These are phyloP conservation scores for Fraxinus anomala DNA, from an alignment of 257 asterid species.

Conservation along the genomic window DNA sequence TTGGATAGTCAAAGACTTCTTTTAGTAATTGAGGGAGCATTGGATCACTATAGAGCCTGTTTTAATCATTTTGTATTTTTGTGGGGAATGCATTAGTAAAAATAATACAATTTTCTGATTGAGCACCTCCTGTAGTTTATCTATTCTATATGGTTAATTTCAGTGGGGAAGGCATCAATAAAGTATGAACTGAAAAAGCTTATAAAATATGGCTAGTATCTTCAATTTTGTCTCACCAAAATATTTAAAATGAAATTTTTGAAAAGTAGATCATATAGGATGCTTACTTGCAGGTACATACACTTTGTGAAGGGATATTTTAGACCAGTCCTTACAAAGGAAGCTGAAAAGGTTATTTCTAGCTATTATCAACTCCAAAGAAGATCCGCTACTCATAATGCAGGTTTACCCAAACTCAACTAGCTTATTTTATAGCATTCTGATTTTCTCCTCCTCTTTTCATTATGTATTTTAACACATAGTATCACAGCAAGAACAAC, in stretches of 20 bases:
- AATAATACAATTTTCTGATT: background rate
- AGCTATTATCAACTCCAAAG: conserved; percentile 98
- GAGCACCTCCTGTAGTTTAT: background rate
- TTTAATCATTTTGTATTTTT: background rate
- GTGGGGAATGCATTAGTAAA: background rate
- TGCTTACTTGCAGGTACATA: conserved; percentile 62
- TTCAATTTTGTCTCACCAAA: background rate
- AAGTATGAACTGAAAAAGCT: background rate
- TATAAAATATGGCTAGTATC: background rate
- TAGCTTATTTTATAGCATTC: conserved; percentile 13
- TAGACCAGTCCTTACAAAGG: conserved; percentile 88
- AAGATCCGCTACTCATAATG: conserved; percentile 93
- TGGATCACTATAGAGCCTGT: no score
- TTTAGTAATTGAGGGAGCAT: background rate
- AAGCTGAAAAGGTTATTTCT: conserved; percentile 89
- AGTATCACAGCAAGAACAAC: conserved; percentile 86
- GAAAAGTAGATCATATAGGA: background rate
- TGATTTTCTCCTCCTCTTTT: background rate
- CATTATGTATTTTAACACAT: conserved; percentile 24
- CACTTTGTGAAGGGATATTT: conserved; percentile 76
- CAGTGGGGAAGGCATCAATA: background rate
- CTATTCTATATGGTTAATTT: background rate
- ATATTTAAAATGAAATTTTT: background rate
- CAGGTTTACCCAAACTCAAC: conserved; percentile 54
- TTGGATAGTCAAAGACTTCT: background rate